Evolutionary conservation across 306 rosid species (phyloP), one percentile per base, ranked within the genome.

Genomic region (Cucurbita moschata): DNA sequence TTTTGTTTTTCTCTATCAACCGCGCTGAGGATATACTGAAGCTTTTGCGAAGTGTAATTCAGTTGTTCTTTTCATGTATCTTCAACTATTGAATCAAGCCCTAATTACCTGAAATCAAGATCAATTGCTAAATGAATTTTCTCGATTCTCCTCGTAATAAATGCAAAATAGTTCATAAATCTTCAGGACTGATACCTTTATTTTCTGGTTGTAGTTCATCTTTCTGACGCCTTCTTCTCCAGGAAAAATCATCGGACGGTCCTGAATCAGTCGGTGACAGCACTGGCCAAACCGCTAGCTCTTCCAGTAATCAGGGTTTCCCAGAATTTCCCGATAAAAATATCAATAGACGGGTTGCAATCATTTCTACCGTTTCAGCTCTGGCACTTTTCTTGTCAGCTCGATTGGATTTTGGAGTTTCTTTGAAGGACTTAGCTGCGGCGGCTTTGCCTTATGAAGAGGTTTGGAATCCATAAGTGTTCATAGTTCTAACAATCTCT

Each of bases 401-500:
- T 3, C 85, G 99, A 71, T 82, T 94, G 74, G 96, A 94, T 81
- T 84, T 94, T 40, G 99, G 97, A 53, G 95, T 94, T 84, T 94
- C 99, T 76, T 78, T 94, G 85, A 94, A 86, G 81, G 97, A 94
- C 85, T 81, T 94, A 21, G 42, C 99, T 79, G 88, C 85, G 71
- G 78, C 66, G 71, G 97, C 99, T 52, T 88, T 94, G 76, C 97
- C 99, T 68, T 94, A 87, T 56, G 96, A 94, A 76, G 86, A 85
- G 97, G 96, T 94, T 77, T 63, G 39, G 53, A 73, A 18, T 64
- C 55, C 50, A 19, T 30, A 30, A 30, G 35, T 30, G 35, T 30
- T 30, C 35, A 26, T 42, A 39, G 49, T 38, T 39, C 6, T 62
- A 4, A 23, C 71, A 5, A 59, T 64, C 42, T 49, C 12, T 68